phyloP scores from a whole-genome alignment of 192 early-diverging fungal species.

The Mortierella alpina region DNA sequence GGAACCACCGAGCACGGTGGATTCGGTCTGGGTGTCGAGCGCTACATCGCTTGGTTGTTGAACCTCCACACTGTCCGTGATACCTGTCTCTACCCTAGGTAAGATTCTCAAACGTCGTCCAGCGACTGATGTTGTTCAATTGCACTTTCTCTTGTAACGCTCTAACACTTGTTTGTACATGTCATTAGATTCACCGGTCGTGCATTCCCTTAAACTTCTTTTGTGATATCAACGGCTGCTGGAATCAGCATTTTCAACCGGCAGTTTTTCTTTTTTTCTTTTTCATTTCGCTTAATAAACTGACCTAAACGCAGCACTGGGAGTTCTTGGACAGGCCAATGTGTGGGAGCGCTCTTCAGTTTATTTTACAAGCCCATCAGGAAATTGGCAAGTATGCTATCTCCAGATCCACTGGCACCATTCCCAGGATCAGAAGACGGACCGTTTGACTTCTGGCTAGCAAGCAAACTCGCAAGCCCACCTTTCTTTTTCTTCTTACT shows the following conservation, averaged over 20 bases:
- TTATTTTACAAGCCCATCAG: conserved; percentile 39
- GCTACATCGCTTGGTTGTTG: conserved; percentile 97
- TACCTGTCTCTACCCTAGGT: conserved; percentile 92
- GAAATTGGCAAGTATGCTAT: conserved; percentile 46
- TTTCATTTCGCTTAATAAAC: conserved; percentile 2
- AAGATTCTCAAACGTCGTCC: not conserved
- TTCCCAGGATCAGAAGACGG: conserved; percentile 1
- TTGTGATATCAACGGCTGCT: not conserved
- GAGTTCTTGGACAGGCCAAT: not conserved
- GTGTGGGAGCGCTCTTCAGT: not conserved
- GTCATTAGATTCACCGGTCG: conserved; percentile 47
- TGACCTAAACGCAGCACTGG: not conserved
- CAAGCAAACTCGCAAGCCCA: conserved; percentile 21
- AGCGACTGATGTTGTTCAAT: not conserved
- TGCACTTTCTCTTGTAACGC: not conserved
- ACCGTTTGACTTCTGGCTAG: conserved; percentile 40
- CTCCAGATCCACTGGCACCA: conserved; percentile 9
- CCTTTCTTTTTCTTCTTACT: conserved; percentile 50
- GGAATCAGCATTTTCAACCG: not conserved
- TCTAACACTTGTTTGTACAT: not conserved
- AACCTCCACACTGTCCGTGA: conserved; percentile 92
- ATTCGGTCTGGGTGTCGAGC: conserved; percentile 96
- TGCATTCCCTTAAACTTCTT: conserved; percentile 49
- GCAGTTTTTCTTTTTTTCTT: not conserved
- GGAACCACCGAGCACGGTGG: conserved; percentile 97